Evolutionary conservation across 1,284 basidiomycete genomes (phyloP).

Genomic region (Cryptococcus sp.): DNA sequence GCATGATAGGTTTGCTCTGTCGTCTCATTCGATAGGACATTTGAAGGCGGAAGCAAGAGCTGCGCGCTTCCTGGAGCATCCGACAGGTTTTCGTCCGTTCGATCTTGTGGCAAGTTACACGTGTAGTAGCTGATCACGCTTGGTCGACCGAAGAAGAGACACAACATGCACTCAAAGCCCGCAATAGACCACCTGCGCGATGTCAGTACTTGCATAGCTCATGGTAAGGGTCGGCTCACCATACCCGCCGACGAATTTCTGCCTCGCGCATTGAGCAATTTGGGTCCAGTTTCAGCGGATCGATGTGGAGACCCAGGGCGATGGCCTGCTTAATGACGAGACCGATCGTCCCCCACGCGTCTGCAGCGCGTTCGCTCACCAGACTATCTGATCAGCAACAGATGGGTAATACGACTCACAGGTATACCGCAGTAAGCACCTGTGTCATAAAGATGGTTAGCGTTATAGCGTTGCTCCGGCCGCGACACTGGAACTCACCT

Average conservation of each 20-base stretch:
- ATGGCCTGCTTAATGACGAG: constrained; percentile 49
- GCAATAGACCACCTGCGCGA: constrained; percentile 49
- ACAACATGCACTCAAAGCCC: constrained; percentile 49
- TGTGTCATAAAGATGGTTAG: constrained; percentile 5
- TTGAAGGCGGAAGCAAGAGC: constrained; percentile 30
- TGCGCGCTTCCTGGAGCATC: constrained; percentile 44
- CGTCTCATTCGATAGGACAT: constrained; percentile 38
- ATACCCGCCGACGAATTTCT: constrained; percentile 48
- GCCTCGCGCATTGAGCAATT: constrained; percentile 48
- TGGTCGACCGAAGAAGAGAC: constrained; percentile 50
- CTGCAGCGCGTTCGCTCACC: constrained; percentile 50
- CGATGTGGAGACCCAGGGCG: constrained; percentile 52
- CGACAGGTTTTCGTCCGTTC: constrained; percentile 42
- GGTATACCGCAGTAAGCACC: constrained; percentile 49
- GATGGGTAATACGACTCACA: constrained; percentile 21
- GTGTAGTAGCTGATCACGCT: constrained; percentile 50
- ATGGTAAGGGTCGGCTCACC: constrained; percentile 22
- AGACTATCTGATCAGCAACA: constrained; percentile 14
- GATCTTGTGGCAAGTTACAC: constrained; percentile 49
- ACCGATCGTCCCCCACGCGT: constrained; percentile 49
- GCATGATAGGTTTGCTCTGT: constrained; percentile 50
- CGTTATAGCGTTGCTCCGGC: too few relatives aligned
- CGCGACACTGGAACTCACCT: constrained; percentile 17
- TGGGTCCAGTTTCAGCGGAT: constrained; percentile 46
- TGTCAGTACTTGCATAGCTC: neutral